Evolutionary conservation across 2,329 filamentous ascomycete species (phyloP), one percentile per base, ranked within the genome.

Genomic region (Penicillium sp.): DNA sequence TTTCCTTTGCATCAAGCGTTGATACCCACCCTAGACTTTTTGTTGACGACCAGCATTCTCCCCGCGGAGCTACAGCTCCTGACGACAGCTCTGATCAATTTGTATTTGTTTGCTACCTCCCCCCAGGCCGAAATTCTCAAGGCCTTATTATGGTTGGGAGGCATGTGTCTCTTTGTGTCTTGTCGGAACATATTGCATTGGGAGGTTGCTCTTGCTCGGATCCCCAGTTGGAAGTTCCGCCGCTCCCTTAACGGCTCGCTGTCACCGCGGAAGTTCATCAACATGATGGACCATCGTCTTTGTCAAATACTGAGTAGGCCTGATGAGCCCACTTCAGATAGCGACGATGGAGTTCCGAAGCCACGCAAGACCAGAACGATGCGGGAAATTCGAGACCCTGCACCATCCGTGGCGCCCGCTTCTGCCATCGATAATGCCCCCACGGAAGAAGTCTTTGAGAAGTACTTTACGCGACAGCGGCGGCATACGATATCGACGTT

Each of bases 201-300:
- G 88, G 91, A 89, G 41, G 87, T 97, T 47, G 82, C 87, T 24
- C 76, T 99, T 54, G 92, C 92, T 45, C 82, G 92, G 51, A 89
- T 97, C 16, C 94, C 94, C 2, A 90, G 85, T 62, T 96, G 92
- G 90, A 88, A 92, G 39, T 92, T 97, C 63, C 82, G 84, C 61
- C 83, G 85, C 49, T 74, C 79, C 16, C 69, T 74, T 1, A 67
- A 65, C 27, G 63, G 61, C 5, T 64, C 67, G 50, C 70, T 73
- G 60, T 69, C 72, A 50, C 54, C 65, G 31, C 62, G 69, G 55
- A 55, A 68, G 60, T 58, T 76, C 58, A 64, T 78, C 61, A 70
- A 73, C 55, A 47, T 72, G 61, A 68, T 74, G 50, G 64, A 77
- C 58, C 60, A 73, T 56, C 59, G 80, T 51, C 70, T 79, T 0